Base-by-base conservation (phyloP, 306 rosid genomes). In the Begonia peltatifolia region DNA sequence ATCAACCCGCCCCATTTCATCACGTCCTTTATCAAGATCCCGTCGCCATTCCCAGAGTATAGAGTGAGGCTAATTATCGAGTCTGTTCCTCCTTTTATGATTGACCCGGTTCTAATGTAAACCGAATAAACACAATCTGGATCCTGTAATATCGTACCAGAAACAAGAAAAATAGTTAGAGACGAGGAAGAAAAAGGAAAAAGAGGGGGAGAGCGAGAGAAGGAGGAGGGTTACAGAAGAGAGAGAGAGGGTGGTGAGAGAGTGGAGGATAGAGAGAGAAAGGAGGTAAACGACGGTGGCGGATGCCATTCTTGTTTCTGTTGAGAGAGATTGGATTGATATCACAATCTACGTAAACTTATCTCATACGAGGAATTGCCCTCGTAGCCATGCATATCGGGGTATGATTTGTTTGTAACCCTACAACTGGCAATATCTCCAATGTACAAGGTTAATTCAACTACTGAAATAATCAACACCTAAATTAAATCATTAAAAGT, bases 1-100 rank as follows among this genome's bases (percentile, higher is more conserved):
- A 88, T 84, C 2, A 88, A 23, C 1, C 95, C 96, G 4, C 86
- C 97, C 95, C 97, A 88, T 1, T 71, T 15, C 36, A 59, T 60
- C 1, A 85, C 64, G 53, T 73, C 50, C 14, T 5, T 65, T 57
- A 85, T 75, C 77, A 58, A 59, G 46, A 85, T 62, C 52, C 74
- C 79, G 47, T 79, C 62, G 3, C 95, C 92, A 60, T 52, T 35
- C 9, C 53, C 50, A 53, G 73, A 82, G 85, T 64, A 79, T 5
- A 79, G n/a, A 15, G 63, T 63, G 10, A 77, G 25, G 16, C 70
- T 70, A 70, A 79, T 60, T 52, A 38, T 75, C 10, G 95, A 79
- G 58, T 86, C 87, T 14, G 93, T 86, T 35, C 93, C 95, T 2
- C 74, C 95, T 64, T 75, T 86, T 14, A 72, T 0, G 38, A 77